phyloP scores from a whole-genome alignment of 2,329 filamentous ascomycete species.

The Neofusicoccum sp. region DNA sequence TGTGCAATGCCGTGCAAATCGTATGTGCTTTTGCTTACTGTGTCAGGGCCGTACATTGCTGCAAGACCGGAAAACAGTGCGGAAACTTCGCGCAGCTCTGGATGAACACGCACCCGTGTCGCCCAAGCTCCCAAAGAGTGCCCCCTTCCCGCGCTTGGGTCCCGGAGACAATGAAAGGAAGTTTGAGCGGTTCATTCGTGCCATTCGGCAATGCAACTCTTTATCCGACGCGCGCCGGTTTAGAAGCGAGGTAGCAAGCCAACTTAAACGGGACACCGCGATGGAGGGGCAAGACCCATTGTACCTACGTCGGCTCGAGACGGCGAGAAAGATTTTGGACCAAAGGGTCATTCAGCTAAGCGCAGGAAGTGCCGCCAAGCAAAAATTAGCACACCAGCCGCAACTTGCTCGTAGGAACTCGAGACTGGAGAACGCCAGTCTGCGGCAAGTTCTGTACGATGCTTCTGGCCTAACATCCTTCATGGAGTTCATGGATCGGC shows the following conservation, averaged over 20 bases:
- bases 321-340: conserved; percentile 86
- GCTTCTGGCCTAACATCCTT: conserved; percentile 93
- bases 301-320: conserved; percentile 87
- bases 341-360: conserved; percentile 84
- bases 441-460: conserved; percentile 86
- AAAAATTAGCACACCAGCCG: conserved; percentile 43
- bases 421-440: conserved; percentile 71
- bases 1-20: conserved; percentile 35
- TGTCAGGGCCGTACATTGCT: conserved; percentile 71
- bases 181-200: conserved; percentile 92
- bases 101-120: conserved; percentile 91
- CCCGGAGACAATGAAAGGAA: conserved; percentile 85
- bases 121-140: conserved; percentile 65
- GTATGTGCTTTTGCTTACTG: conserved; percentile 43
- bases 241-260: conserved; percentile 87
- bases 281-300: conserved; percentile 79
- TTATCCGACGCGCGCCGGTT: conserved; percentile 91
- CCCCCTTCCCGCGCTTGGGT: conserved; percentile 75
- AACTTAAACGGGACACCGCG: conserved; percentile 81
- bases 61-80: conserved; percentile 93
- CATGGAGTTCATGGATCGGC: conserved; percentile 99
- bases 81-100: conserved; percentile 85
- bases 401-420: conserved; percentile 53
- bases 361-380: conserved; percentile 59
- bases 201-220: conserved; percentile 85